Evolutionary conservation across 2,329 filamentous ascomycete species (phyloP).

Genomic region (Phialocephala sp.): DNA sequence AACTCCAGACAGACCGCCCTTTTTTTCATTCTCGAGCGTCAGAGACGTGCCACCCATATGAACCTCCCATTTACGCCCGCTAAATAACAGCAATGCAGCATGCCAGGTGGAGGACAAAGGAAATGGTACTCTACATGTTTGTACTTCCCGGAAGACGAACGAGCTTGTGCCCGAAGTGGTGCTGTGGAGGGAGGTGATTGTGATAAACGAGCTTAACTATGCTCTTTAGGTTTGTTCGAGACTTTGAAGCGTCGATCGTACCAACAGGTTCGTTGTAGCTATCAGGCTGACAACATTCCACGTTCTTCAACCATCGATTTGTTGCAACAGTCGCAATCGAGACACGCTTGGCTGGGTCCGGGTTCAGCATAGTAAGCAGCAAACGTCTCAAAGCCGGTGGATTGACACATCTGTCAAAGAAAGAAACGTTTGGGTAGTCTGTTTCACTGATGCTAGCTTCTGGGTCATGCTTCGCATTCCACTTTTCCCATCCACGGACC

Average conservation of each 20-base stretch:
- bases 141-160: slow-evolving; percentile 40
- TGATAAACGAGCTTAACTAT: slow-evolving; percentile 50
- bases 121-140: slow-evolving; percentile 31
- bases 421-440: slow-evolving; percentile 68
- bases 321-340: slow-evolving; percentile 71
- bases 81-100: slow-evolving; percentile 15
- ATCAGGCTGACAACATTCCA: slow-evolving; percentile 81
- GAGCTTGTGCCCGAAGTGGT: slow-evolving; percentile 36
- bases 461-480: slow-evolving; percentile 62
- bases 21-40: neutral
- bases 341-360: slow-evolving; percentile 73
- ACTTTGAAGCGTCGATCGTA: slow-evolving; percentile 60
- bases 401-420: slow-evolving; percentile 69
- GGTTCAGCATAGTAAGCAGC: slow-evolving; percentile 82
- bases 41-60: neutral
- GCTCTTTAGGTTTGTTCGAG: slow-evolving; percentile 45
- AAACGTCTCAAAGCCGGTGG: slow-evolving; percentile 73
- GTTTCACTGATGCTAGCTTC: slow-evolving; percentile 55
- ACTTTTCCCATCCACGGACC: slow-evolving; percentile 70
- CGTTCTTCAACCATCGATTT: slow-evolving; percentile 73
- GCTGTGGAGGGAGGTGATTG: slow-evolving; percentile 40
- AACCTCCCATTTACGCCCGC: slow-evolving; percentile 11
- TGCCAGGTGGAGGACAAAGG: slow-evolving; percentile 12
- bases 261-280: slow-evolving; percentile 66
- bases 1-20: neutral